Percentiles rank a stretch among this genome's conserved stretches.
phyloP scores from a whole-genome alignment of 1,284 basidiomycete species.

The Inonotus obliquus region DNA sequence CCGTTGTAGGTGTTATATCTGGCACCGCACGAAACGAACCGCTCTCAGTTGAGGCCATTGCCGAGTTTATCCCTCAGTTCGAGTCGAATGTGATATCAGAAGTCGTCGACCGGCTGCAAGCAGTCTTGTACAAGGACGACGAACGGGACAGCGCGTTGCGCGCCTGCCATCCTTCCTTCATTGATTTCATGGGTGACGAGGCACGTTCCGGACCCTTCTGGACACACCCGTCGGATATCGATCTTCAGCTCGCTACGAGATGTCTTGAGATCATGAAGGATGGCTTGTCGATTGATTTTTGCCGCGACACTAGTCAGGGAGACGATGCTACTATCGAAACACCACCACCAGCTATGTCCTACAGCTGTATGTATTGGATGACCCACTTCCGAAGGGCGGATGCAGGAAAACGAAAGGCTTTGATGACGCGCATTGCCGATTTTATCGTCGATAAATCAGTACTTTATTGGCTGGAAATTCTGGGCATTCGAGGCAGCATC shows the following conservation, averaged over 20 bases:
- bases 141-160: background rate
- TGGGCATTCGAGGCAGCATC: background rate
- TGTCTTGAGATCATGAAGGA: slow-evolving; percentile 28
- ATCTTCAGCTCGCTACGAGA: background rate
- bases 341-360: background rate
- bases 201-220: slow-evolving; percentile 17
- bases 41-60: background rate
- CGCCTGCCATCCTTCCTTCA: slow-evolving; percentile 18
- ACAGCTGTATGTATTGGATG: background rate
- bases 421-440: too few relatives aligned
- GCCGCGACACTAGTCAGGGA: too few relatives aligned
- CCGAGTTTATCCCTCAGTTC: background rate
- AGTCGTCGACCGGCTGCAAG: background rate
- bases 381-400: background rate
- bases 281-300: slow-evolving; percentile 33
- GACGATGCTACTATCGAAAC: too few relatives aligned
- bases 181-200: slow-evolving; percentile 16
- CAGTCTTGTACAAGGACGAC: slow-evolving; percentile 1
- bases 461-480: background rate
- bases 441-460: background rate
- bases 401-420: background rate
- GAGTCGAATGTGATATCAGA: background rate
- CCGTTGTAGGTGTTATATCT: background rate
- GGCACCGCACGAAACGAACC: background rate
- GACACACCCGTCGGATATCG: slow-evolving; percentile 17